phyloP scores from a whole-genome alignment of 176 grass and related monocot species.

The Bothriochloa decipiens region DNA sequence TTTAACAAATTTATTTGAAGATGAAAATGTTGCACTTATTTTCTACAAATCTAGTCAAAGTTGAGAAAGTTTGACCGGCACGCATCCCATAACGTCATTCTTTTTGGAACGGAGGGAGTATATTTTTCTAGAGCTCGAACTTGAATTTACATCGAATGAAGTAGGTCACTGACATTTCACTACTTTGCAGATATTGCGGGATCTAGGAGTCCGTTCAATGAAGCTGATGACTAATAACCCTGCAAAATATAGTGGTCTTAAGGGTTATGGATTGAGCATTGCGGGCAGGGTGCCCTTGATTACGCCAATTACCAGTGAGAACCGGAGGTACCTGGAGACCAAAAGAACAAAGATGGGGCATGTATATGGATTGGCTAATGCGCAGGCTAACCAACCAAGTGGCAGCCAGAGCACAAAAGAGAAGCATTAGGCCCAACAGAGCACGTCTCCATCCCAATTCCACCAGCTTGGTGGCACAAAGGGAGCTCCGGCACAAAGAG shows the following conservation, averaged over 20 bases:
- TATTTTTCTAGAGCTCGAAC: background rate
- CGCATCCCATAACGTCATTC: no score
- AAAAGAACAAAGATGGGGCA: constrained; percentile 93
- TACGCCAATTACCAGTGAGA: constrained; percentile 86
- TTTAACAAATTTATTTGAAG: no score
- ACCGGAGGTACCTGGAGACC: constrained; percentile 78
- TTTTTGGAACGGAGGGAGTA: background rate
- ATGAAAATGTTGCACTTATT: no score
- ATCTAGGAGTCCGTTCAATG: constrained; percentile 87
- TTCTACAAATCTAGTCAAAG: no score
- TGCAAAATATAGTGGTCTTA: constrained; percentile 79
- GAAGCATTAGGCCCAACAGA: constrained; percentile 34
- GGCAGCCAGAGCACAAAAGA: constrained; percentile 20
- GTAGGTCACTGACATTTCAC: constrained; percentile 12
- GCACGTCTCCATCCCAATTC: background rate
- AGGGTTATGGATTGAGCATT: constrained; percentile 88
- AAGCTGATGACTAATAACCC: constrained; percentile 93
- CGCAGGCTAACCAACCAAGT: constrained; percentile 29
- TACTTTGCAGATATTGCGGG: constrained; percentile 67
- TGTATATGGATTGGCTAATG: constrained; percentile 56
- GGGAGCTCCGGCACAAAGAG: background rate
- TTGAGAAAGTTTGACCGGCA: no score
- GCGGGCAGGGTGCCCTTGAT: constrained; percentile 76
- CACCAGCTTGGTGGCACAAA: background rate
- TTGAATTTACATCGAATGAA: constrained; percentile 16